These are phyloP conservation scores for Rutstroemia sp. DNA, from an alignment of 2,329 filamentous ascomycete species.

Conservation along the genomic window DNA sequence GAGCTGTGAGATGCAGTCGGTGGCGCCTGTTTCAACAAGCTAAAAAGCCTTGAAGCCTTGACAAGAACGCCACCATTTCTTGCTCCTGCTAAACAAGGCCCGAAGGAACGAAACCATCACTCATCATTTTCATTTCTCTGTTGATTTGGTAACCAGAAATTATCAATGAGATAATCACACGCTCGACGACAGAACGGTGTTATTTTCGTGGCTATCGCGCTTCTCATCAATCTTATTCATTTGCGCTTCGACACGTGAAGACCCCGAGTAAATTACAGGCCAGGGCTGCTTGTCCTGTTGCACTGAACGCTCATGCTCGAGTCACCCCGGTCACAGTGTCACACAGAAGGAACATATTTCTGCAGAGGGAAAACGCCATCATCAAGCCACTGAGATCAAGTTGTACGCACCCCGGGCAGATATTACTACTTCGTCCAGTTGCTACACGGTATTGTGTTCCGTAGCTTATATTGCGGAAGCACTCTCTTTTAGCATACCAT, in stretches of 20 bases:
- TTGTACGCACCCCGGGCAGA: not conserved
- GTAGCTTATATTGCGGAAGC: too few species aligned
- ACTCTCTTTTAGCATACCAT: too few species aligned
- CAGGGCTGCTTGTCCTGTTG: too few species aligned
- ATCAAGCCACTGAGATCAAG: slow-evolving; percentile 7
- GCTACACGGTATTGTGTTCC: too few species aligned
- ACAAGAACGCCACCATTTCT: not conserved
- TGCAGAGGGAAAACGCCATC: not conserved
- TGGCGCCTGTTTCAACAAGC: not conserved
- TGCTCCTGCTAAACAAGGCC: not conserved
- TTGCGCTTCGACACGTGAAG: too few species aligned
- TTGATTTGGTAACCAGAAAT: too few species aligned
- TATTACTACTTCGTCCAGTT: not conserved
- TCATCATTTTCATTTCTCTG: not conserved
- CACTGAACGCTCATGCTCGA: not conserved
- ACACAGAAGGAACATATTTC: not conserved
- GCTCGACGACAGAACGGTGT: too few species aligned
- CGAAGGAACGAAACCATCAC: not conserved
- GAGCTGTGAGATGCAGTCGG: not conserved
- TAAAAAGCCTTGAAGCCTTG: not conserved
- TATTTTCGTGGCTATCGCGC: too few species aligned
- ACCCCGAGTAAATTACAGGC: too few species aligned
- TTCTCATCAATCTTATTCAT: too few species aligned
- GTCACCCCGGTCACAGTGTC: not conserved
- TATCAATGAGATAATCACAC: too few species aligned